phyloP scores from a whole-genome alignment of 495 filamentous ascomycete species.

The Aspergillus bertholletiae region DNA sequence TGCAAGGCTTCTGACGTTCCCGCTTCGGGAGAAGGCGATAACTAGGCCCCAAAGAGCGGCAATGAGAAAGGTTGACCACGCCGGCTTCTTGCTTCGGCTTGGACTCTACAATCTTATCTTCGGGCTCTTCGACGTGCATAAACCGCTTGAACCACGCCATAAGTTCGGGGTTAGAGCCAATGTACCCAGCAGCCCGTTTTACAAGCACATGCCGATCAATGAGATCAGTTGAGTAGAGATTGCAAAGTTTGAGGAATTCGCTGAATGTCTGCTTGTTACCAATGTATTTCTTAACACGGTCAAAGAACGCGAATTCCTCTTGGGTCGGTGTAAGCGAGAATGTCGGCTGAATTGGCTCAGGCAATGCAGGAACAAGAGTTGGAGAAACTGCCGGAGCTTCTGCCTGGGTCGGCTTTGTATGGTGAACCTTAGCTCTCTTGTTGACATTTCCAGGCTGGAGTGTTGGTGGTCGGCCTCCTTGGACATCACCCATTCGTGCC shows the following conservation, averaged over 20 bases:
- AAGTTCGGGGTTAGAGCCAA: slow-evolving; percentile 83
- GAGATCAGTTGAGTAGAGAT: slow-evolving; percentile 85
- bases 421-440: slow-evolving; percentile 62
- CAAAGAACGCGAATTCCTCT: slow-evolving; percentile 91
- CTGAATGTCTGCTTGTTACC: slow-evolving; percentile 85
- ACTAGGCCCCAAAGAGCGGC: slow-evolving; percentile 87
- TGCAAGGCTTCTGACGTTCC: slow-evolving; percentile 82
- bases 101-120: slow-evolving; percentile 77
- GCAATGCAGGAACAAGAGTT: slow-evolving; percentile 79
- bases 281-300: slow-evolving; percentile 94
- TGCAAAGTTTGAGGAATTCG: slow-evolving; percentile 94
- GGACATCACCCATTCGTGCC: slow-evolving; percentile 33
- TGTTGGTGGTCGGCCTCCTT: slow-evolving; percentile 25
- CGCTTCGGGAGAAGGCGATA: slow-evolving; percentile 88
- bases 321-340: slow-evolving; percentile 52
- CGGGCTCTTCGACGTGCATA: slow-evolving; percentile 62
- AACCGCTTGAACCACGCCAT: slow-evolving; percentile 82
- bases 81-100: slow-evolving; percentile 67
- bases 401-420: slow-evolving; percentile 55
- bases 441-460: slow-evolving; percentile 43
- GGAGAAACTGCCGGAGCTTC: slow-evolving; percentile 77
- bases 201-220: slow-evolving; percentile 78
- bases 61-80: slow-evolving; percentile 85
- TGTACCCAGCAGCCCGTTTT: slow-evolving; percentile 77
- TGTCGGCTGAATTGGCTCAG: slow-evolving; percentile 77